A percentile compares a stretch with the other conserved stretches of the same genome.
Evolutionary conservation across 2,329 filamentous ascomycete genomes (phyloP).

Genomic region (Claviceps africana): DNA sequence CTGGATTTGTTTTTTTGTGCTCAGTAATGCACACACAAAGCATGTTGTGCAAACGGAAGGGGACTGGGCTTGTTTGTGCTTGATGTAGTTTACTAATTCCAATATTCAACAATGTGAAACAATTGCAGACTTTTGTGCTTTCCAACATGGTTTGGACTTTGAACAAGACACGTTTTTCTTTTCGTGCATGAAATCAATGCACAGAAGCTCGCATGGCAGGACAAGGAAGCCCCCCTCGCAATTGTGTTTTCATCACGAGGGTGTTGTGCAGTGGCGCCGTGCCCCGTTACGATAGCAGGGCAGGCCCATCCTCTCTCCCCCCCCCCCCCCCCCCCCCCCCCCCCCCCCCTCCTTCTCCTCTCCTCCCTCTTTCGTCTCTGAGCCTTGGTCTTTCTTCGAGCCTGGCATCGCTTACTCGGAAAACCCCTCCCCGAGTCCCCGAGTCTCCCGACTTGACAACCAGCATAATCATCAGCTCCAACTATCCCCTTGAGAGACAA

Average conservation of each 20-base stretch:
- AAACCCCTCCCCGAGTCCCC: background rate
- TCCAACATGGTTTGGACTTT: background rate
- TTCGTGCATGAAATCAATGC: background rate
- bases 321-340: slow-evolving; percentile 6
- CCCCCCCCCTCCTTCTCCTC: slow-evolving; percentile 4
- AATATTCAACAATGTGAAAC: background rate
- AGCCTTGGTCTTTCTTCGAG: background rate
- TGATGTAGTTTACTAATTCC: background rate
- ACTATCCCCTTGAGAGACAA: background rate
- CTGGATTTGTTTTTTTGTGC: background rate
- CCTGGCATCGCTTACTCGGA: background rate
- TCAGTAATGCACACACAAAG: background rate
- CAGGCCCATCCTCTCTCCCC: background rate
- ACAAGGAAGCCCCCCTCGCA: background rate
- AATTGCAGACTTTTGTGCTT: too few species aligned
- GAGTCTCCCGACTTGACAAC: background rate
- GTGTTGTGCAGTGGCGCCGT: slow-evolving; percentile 3
- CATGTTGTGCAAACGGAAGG: background rate
- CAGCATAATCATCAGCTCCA: background rate
- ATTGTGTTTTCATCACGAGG: slow-evolving; percentile 3
- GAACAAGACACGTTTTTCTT: background rate
- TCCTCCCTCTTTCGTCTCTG: background rate
- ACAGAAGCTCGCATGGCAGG: background rate
- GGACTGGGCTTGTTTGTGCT: background rate
- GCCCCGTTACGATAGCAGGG: background rate